Evolutionary conservation across 768 basidiomycete species (phyloP).

Genomic region (Auriculariales sp.): DNA sequence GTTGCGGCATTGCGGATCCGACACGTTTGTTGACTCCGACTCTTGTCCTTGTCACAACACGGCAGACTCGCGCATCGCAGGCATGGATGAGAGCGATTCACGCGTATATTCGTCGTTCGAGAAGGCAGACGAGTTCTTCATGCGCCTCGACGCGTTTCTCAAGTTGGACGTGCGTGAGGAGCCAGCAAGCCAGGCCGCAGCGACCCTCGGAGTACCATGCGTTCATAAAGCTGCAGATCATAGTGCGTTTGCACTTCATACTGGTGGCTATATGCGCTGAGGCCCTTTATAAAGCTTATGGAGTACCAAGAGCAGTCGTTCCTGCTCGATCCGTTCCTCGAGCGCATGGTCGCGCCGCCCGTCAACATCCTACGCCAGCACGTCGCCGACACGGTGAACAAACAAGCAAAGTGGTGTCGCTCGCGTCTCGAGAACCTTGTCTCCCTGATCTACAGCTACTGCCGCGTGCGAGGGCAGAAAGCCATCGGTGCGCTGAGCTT

Average conservation of each 20-base stretch:
- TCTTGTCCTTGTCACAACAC: background rate
- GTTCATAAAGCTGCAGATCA: slow-evolving; percentile 28
- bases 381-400: slow-evolving; percentile 26
- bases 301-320: slow-evolving; percentile 90
- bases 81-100: slow-evolving; percentile 19
- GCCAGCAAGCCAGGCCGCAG: slow-evolving; percentile 26
- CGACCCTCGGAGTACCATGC: slow-evolving; percentile 25
- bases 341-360: slow-evolving; percentile 61
- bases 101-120: slow-evolving; percentile 44
- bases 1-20: background rate
- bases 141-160: slow-evolving; percentile 37
- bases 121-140: slow-evolving; percentile 42
- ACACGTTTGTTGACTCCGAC: background rate
- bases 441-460: slow-evolving; percentile 57
- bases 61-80: background rate
- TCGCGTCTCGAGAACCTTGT: slow-evolving; percentile 38
- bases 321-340: slow-evolving; percentile 80
- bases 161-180: slow-evolving; percentile 28
- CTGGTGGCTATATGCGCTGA: background rate
- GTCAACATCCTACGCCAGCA: slow-evolving; percentile 47
- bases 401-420: slow-evolving; percentile 15
- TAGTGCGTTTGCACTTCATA: slow-evolving; percentile 27
- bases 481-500: slow-evolving; percentile 60
- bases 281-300: slow-evolving; percentile 49
- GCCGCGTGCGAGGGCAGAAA: slow-evolving; percentile 85